phyloP scores from a whole-genome alignment of 208 protist species.

The Crithidia thermophila region DNA sequence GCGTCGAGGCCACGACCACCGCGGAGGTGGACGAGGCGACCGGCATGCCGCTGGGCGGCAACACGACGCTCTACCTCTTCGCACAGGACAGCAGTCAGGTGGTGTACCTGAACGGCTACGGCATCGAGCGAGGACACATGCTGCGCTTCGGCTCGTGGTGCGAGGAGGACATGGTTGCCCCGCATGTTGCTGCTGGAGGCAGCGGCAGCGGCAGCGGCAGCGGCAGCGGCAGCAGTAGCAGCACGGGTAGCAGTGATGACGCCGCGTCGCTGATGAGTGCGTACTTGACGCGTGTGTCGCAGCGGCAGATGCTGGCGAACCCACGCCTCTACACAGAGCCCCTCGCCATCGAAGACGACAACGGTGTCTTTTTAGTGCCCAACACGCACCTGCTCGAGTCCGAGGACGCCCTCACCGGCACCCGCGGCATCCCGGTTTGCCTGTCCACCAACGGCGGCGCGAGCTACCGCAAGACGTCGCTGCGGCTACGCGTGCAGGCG shows the following conservation, averaged over 20 bases:
- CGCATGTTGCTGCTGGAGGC: background rate
- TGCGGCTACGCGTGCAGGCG: constrained; percentile 42
- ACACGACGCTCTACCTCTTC: constrained; percentile 58
- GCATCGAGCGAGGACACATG: constrained; percentile 54
- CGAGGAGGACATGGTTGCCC: constrained; percentile 32
- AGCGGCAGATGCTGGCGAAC: constrained; percentile 46
- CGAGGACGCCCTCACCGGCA: constrained; percentile 14
- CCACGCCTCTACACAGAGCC: constrained; percentile 53
- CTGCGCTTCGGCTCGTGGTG: constrained; percentile 70
- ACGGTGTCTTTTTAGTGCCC: constrained; percentile 61
- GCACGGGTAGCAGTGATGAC: background rate
- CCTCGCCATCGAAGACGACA: constrained; percentile 63
- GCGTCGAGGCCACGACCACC: constrained; percentile 9
- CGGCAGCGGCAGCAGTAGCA: background rate
- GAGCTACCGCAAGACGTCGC: constrained; percentile 38
- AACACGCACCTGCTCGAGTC: constrained; percentile 37
- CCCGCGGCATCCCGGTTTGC: constrained; percentile 37
- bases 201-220: constrained; percentile 5
- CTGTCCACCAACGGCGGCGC: constrained; percentile 51
- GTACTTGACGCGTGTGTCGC: constrained; percentile 19
- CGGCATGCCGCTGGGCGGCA: constrained; percentile 46
- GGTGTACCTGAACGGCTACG: constrained; percentile 78
- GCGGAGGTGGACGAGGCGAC: constrained; percentile 21
- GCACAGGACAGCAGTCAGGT: constrained; percentile 56
- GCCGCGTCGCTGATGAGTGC: background rate